Evolutionary conservation across 148 eudicot species (phyloP).

Genomic region (Chenopodium album): DNA sequence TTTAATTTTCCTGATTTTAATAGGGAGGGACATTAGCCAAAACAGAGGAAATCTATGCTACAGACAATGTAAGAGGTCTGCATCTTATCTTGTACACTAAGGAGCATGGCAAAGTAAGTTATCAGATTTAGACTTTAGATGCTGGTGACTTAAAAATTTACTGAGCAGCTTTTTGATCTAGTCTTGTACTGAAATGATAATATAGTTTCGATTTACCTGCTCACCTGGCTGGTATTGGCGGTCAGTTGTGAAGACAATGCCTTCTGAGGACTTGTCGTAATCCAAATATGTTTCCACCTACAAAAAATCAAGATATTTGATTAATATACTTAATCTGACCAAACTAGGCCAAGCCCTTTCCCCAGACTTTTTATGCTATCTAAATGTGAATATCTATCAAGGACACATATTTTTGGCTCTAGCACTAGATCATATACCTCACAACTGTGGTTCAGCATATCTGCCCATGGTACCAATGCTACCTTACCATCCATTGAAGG

Average conservation of each 20-base stretch:
- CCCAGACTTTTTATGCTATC: not conserved
- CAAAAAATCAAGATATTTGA: constrained; percentile 21
- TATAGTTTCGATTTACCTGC: constrained; percentile 68
- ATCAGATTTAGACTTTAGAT: not conserved
- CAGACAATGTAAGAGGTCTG: not conserved
- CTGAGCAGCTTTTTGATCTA: not conserved
- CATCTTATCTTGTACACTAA: too few species aligned
- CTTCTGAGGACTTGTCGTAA: constrained; percentile 83
- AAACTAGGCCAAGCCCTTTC: not conserved
- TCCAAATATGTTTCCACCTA: constrained; percentile 92
- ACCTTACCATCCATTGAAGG: constrained; percentile 93
- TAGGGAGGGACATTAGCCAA: not conserved
- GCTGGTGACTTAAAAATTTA: not conserved
- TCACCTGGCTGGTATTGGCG: constrained; percentile 95
- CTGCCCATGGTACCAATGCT: constrained; percentile 99
- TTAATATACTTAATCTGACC: not conserved
- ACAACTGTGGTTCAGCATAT: constrained; percentile 92
- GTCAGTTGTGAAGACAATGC: constrained; percentile 87
- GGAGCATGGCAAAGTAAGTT: not conserved
- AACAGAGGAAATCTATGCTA: not conserved
- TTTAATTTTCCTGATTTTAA: not conserved
- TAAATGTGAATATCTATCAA: not conserved
- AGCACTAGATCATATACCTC: constrained; percentile 45
- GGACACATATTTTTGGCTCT: not conserved
- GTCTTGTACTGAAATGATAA: not conserved